These are phyloP conservation scores for Neckera pumila DNA, from an alignment of 225 moss, liverwort and hornwort species.

Conservation along the genomic window DNA sequence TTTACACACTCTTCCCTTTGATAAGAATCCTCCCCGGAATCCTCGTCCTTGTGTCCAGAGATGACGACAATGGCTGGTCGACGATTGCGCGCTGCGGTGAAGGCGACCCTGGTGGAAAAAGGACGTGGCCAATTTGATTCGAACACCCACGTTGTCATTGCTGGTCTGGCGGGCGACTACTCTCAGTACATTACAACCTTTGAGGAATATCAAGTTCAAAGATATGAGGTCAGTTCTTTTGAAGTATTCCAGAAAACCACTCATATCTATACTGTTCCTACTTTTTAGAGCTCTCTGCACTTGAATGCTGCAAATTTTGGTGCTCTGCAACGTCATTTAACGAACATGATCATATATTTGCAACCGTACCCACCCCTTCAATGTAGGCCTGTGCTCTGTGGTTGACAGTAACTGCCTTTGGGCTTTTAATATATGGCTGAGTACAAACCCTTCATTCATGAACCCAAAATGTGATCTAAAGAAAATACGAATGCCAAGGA, in stretches of 20 bases:
- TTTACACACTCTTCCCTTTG: background rate
- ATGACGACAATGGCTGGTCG: constrained; percentile 92
- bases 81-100: constrained; percentile 62
- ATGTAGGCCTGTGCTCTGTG: background rate
- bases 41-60: constrained; percentile 22
- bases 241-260: background rate
- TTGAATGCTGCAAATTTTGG: background rate
- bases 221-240: constrained; percentile 46
- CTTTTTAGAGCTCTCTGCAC: background rate
- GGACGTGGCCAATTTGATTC: constrained; percentile 38
- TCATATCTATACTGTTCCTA: background rate
- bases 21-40: background rate
- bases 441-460: too few species aligned
- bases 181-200: constrained; percentile 85
- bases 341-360: background rate
- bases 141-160: constrained; percentile 49
- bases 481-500: background rate
- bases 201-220: constrained; percentile 65
- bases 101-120: constrained; percentile 33
- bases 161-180: constrained; percentile 72
- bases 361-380: background rate
- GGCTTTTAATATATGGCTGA: background rate
- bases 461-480: background rate
- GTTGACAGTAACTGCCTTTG: background rate
- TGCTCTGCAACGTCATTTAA: background rate